phyloP scores from a whole-genome alignment of 176 grass and related monocot genomes.

The Carex parvula region DNA sequence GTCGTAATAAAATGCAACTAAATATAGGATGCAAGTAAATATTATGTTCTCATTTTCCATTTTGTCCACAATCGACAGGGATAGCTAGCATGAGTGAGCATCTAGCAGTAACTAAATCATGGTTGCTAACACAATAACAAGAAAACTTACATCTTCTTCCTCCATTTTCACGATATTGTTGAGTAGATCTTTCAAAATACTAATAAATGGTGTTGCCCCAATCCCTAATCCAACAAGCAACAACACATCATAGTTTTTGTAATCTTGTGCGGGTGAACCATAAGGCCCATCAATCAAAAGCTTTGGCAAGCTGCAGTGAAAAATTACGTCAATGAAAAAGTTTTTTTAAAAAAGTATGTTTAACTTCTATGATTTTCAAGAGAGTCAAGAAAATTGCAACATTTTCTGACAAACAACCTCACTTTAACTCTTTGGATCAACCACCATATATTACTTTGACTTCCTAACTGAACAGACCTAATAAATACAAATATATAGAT shows the following conservation, averaged over 20 bases:
- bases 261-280: conserved; percentile 92
- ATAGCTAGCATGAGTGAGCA: background rate
- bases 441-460: conserved; percentile 8
- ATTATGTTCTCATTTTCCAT: background rate
- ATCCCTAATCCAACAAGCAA: conserved; percentile 97
- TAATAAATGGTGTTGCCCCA: conserved; percentile 97
- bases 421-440: background rate
- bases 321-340: background rate
- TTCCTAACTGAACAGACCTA: background rate
- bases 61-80: background rate
- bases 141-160: conserved; percentile 66
- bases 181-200: conserved; percentile 98
- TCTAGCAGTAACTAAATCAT: background rate
- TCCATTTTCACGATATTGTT: conserved; percentile 90
- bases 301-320: conserved; percentile 75
- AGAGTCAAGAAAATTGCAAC: conserved; percentile 17
- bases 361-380: background rate
- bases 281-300: conserved; percentile 96
- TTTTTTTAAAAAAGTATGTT: background rate
- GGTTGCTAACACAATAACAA: conserved; percentile 3
- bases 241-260: conserved; percentile 95
- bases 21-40: background rate
- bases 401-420: background rate
- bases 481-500: background rate
- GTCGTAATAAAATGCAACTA: background rate